Conservation (phyloP, 345 rosid species). For the Euphorbia peplus region DNA sequence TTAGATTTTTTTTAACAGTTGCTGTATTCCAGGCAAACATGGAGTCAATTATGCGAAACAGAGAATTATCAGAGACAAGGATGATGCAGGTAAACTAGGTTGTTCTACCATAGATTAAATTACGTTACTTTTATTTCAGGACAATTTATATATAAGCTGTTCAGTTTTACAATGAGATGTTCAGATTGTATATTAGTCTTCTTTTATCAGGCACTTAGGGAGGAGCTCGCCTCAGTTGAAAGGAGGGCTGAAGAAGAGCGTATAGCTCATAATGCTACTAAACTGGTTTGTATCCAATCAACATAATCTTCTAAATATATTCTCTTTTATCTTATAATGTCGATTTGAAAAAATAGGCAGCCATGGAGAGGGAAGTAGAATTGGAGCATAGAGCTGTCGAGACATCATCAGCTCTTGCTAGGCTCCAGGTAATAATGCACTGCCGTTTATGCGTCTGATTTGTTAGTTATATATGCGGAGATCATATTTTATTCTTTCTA, state of each 20-base stretch:
- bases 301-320: constrained; percentile 12
- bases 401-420: constrained; percentile 90
- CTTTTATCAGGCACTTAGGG: constrained; percentile 74
- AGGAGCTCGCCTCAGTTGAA: constrained; percentile 89
- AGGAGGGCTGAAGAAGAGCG: constrained; percentile 97
- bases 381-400: constrained; percentile 91
- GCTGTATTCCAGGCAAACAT: constrained; percentile 62
- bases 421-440: constrained; percentile 75
- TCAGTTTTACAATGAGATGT: constrained; percentile 11
- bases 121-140: neutral
- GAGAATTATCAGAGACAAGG: constrained; percentile 96
- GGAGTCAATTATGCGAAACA: constrained; percentile 94
- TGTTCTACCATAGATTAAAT: constrained; percentile 11
- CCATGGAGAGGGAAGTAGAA: constrained; percentile 95
- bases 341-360: constrained; percentile 53
- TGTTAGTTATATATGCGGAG: neutral
- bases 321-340: constrained; percentile 19
- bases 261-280: constrained; percentile 84
- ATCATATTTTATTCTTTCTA: neutral
- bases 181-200: constrained; percentile 24
- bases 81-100: constrained; percentile 87
- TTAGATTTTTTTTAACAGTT: constrained; percentile 6
- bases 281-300: constrained; percentile 55
- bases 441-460: constrained; percentile 16
- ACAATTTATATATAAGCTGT: constrained; percentile 12